A percentile compares a stretch with the other conserved stretches of the same genome.
These are phyloP conservation scores for Candida maesae DNA, from an alignment of 805 yeast genomes.

Conservation along the genomic window DNA sequence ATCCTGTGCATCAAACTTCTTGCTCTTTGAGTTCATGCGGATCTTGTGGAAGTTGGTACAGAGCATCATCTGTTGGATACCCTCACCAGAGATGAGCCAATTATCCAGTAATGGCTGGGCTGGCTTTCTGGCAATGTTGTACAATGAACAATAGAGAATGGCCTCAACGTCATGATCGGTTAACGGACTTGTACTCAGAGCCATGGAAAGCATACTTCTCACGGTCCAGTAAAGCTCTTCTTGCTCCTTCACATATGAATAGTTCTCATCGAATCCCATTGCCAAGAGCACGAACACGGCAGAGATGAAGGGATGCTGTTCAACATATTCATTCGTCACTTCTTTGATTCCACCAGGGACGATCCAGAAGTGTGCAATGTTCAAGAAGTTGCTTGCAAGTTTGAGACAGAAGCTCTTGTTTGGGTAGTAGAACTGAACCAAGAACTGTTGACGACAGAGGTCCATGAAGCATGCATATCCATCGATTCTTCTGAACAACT, in stretches of 20 bases:
- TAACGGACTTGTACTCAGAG: slow-evolving; percentile 47
- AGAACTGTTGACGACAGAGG: slow-evolving; percentile 40
- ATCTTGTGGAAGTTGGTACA: slow-evolving; percentile 44
- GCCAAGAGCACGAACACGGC: slow-evolving; percentile 45
- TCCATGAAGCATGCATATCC: slow-evolving; percentile 30
- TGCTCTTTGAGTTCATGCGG: slow-evolving; percentile 31
- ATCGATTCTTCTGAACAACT: slow-evolving; percentile 33
- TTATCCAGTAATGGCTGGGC: slow-evolving; percentile 49
- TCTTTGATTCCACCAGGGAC: slow-evolving; percentile 57
- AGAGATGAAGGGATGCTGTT: slow-evolving; percentile 49
- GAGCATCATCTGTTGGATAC: slow-evolving; percentile 44
- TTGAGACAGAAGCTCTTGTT: slow-evolving; percentile 41
- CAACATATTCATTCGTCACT: slow-evolving; percentile 42
- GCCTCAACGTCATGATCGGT: slow-evolving; percentile 62
- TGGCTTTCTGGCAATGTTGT: slow-evolving; percentile 51
- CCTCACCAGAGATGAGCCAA: slow-evolving; percentile 50
- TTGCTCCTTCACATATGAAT: slow-evolving; percentile 45
- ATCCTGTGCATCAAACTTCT: slow-evolving; percentile 35
- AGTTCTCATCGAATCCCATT: slow-evolving; percentile 53
- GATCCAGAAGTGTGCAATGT: slow-evolving; percentile 56
- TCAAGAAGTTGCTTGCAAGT: slow-evolving; percentile 44
- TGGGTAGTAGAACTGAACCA: slow-evolving; percentile 38
- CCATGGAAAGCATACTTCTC: slow-evolving; percentile 44
- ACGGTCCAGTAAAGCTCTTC: slow-evolving; percentile 44
- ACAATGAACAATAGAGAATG: slow-evolving; percentile 49